Base-by-base conservation (phyloP, 2,329 filamentous ascomycete species). In the Neofusicoccum ribis region DNA sequence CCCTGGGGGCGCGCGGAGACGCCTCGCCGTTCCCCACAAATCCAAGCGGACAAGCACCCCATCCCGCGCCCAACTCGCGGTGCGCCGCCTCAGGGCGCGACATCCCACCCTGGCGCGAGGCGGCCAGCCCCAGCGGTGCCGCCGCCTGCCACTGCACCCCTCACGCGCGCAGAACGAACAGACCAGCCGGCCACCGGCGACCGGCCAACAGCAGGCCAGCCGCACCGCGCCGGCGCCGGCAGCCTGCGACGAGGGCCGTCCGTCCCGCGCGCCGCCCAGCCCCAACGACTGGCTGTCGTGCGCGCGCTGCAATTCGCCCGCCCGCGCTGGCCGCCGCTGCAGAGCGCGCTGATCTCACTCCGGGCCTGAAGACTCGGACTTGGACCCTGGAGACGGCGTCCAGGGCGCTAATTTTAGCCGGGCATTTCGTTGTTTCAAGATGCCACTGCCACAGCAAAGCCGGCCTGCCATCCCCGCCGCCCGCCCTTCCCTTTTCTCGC, bases 381-480 rank as follows among this genome's bases (percentile, higher is more conserved):
- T 12, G 6, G n/a, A 41, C 51, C 36, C 12, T 43, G 23, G 9
- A 44, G 44, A 20, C 37, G 41, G 41, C 56, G 56, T 37, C 41
- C 41, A 47, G 9, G 8, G 56, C 56, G 41, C 56, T 60, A 60
- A 60, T 37, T 47, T 47, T 60, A 59, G 54, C 39, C 54, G 54
- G 12, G 15, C 23, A 36, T 39, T 11, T 17, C n/a, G 43, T 36
- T 36, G 56, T 60, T 60, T 60, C 56, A 60, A 47, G 27, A 46
- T 49, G 43, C n/a, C 11, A 60, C 31, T 47, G 31, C 31, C 56
- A 47, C 56, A 44, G 20, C 17, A 17, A 6, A 27, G 14, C 23
- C 50, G 14, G 5, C 9, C 34, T 52, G 52, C 52, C 54, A 27
- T 44, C 43, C 12, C 54, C 37, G 50, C 50, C 27, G 7, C 9